A percentile compares a stretch with the other conserved stretches of the same genome.
These are phyloP conservation scores for Osmanthus fragrans DNA, from an alignment of 257 asterid species.

Conservation along the genomic window DNA sequence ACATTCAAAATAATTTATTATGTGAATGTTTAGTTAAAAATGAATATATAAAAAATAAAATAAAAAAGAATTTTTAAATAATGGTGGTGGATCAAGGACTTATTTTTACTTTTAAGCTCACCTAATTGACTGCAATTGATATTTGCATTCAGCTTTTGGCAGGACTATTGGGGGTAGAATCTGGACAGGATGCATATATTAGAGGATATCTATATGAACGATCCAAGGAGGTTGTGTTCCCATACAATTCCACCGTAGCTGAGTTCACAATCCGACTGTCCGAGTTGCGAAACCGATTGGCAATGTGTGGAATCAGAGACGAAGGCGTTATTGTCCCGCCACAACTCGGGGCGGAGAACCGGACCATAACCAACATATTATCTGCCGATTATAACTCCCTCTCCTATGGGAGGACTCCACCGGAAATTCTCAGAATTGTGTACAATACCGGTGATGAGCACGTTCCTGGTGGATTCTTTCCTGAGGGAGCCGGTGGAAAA, in stretches of 20 bases:
- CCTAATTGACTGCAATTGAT: background rate
- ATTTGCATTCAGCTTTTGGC: conserved; percentile 34
- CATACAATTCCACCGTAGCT: conserved; percentile 41
- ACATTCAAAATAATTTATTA: no score
- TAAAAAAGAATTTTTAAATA: no score
- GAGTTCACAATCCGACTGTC: conserved; percentile 43
- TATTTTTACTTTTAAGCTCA: no score
- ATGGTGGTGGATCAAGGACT: no score
- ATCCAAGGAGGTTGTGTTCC: conserved; percentile 31
- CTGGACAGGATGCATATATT: conserved; percentile 55
- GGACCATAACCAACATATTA: conserved; percentile 35
- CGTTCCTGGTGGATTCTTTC: conserved; percentile 46
- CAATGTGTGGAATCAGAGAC: conserved; percentile 43
- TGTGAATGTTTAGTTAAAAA: no score
- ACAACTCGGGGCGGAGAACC: conserved; percentile 40
- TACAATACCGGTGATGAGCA: conserved; percentile 40
- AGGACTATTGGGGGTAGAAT: conserved; percentile 50
- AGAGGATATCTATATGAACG: conserved; percentile 41
- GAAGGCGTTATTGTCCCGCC: conserved; percentile 45
- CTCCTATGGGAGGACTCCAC: conserved; percentile 37
- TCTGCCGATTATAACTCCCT: conserved; percentile 47
- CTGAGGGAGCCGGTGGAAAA: conserved; percentile 43
- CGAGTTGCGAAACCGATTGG: conserved; percentile 39
- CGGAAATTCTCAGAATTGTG: conserved; percentile 38
- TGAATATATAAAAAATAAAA: no score